Conservation (phyloP, 129 eudicot species). For the Helianthus tuberosus region DNA sequence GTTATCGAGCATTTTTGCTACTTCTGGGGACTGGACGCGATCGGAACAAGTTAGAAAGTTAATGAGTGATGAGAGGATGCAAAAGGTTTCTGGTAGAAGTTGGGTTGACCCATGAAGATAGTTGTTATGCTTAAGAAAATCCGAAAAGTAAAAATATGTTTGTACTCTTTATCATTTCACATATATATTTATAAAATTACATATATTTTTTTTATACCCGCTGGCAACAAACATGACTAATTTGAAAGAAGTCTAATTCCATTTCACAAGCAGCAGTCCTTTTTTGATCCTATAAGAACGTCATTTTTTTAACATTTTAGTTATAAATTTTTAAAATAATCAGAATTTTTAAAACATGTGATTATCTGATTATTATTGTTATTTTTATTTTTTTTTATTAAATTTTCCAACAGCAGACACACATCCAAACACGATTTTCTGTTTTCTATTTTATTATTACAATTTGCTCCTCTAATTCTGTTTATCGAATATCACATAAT, state of each 20-base stretch:
- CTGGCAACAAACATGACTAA: neutral
- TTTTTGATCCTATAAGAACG: neutral
- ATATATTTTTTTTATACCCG: neutral
- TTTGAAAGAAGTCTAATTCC: neutral
- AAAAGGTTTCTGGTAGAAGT: constrained; percentile 74
- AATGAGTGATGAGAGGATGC: constrained; percentile 53
- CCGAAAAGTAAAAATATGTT: neutral
- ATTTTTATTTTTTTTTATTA: too few species aligned
- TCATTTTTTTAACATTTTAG: too few species aligned
- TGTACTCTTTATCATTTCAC: neutral
- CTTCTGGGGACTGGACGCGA: constrained; percentile 68
- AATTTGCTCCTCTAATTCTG: too few species aligned
- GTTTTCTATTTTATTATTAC: too few species aligned
- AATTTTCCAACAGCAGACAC: too few species aligned
- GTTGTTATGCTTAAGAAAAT: neutral
- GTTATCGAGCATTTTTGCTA: constrained; percentile 64
- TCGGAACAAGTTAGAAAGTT: constrained; percentile 62
- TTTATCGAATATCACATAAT: too few species aligned
- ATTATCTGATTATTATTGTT: too few species aligned
- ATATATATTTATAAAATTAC: neutral
- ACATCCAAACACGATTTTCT: too few species aligned
- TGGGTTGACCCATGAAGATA: constrained; percentile 54
- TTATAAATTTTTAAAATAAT: too few species aligned
- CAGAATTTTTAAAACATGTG: too few species aligned
- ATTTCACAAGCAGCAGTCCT: neutral